Base-by-base conservation (phyloP, 768 basidiomycete genomes). In the Suillus spraguei region DNA sequence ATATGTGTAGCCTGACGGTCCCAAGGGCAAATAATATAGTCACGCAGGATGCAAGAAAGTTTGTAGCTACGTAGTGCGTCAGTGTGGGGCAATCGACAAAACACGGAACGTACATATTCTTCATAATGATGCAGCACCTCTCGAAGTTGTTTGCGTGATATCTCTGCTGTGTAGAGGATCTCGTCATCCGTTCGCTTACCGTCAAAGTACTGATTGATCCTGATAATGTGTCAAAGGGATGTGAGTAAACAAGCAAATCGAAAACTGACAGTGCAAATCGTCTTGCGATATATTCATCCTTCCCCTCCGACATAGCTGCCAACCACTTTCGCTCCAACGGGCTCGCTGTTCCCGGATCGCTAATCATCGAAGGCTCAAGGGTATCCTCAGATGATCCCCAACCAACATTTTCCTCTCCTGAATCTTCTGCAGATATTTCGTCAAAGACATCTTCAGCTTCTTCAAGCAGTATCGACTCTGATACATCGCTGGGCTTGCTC, bases 171-270 rank as follows among this genome's bases (percentile, higher is more conserved):
- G 73, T 89, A 94, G n/a, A 96, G 81, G 63, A 98, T 96, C 75
- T 98, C 96, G 67, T 97, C 95, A 64, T 95, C 92, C 0, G 93
- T 93, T 59, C 83, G 88, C 74, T 89, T 92, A 14, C 97, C 97
- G 68, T 99, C 94, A 69, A 98, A 95, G 72, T 94, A 97, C 69
- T 93, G 92, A 64, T 93, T 91, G 59, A 97, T 92, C 64, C 95
- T 96, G 72, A 3, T 5, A 11, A 38, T 36, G 28, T n/a, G n/a
- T 64, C 16, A 67, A 52, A 13, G 33, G 36, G 36, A 9, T 22
- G 7, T 32, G 33, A 6, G 38, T 14, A 11, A 11, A 60, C 54
- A 46, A 52, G 36, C 28, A 46, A 5, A 52, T 3, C 24, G 74
- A 47, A 36, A 6, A 71, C 90, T 69, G 63, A 96, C 93, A 87